Percentiles rank a stretch among this genome's conserved stretches.
Conservation (phyloP, 768 basidiomycete genomes). For the Tylopilus balloui region DNA sequence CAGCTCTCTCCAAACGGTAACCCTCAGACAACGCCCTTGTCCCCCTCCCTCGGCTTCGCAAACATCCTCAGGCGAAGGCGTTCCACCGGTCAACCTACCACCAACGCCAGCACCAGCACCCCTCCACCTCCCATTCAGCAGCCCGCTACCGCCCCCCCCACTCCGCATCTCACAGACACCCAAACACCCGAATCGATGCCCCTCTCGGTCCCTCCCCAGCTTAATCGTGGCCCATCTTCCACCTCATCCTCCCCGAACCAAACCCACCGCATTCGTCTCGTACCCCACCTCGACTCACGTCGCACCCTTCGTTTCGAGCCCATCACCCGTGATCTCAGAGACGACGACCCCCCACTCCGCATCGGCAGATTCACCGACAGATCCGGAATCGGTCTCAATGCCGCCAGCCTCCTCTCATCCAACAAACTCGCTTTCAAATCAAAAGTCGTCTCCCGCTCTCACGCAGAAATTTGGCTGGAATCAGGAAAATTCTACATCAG, state of each 20-base stretch:
- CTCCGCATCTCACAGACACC: slow-evolving; percentile 14
- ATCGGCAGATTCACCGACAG: slow-evolving; percentile 95
- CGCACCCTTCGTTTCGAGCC: slow-evolving; percentile 90
- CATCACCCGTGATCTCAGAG: slow-evolving; percentile 77
- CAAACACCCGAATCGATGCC: slow-evolving; percentile 7
- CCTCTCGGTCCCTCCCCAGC: slow-evolving; percentile 19
- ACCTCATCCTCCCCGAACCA: slow-evolving; percentile 20
- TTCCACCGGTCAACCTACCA: slow-evolving; percentile 58
- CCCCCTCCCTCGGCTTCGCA: slow-evolving; percentile 43
- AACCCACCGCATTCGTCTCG: slow-evolving; percentile 81
- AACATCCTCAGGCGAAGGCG: slow-evolving; percentile 66
- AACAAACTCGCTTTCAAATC: slow-evolving; percentile 92
- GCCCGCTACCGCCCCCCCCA: slow-evolving; percentile 7
- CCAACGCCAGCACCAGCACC: slow-evolving; percentile 16
- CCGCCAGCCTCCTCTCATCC: slow-evolving; percentile 63
- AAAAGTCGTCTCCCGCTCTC: slow-evolving; percentile 91
- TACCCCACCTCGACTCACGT: slow-evolving; percentile 89
- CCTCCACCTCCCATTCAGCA: slow-evolving; percentile 9
- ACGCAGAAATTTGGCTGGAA: slow-evolving; percentile 92
- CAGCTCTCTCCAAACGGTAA: slow-evolving; percentile 31
- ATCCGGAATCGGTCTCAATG: slow-evolving; percentile 59
- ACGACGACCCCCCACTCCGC: slow-evolving; percentile 66
- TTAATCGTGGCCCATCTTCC: slow-evolving; percentile 19
- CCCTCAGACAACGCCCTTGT: slow-evolving; percentile 21
- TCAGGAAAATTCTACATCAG: slow-evolving; percentile 73